Evolutionary conservation across 108 stramenopile genomes (phyloP).

Genomic region (Fragilariopsis cylindrus): DNA sequence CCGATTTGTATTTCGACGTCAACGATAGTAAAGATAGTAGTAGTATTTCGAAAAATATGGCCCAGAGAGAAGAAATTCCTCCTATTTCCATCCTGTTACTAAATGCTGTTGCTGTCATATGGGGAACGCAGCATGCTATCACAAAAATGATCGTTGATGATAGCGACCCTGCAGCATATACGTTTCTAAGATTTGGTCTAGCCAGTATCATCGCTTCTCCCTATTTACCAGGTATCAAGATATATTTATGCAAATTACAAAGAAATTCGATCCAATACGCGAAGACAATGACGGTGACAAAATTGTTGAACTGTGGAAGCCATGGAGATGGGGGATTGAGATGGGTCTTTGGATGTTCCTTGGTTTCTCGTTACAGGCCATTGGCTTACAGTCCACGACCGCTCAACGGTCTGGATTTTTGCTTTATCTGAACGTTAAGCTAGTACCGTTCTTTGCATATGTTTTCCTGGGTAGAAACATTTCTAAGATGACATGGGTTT

Average conservation of each 20-base stretch:
- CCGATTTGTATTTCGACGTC: background rate
- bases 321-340: slow-evolving; percentile 74
- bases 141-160: slow-evolving; percentile 74
- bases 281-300: background rate
- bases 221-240: slow-evolving; percentile 47
- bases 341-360: slow-evolving; percentile 88
- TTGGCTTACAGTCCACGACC: slow-evolving; percentile 80
- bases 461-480: slow-evolving; percentile 62
- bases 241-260: background rate
- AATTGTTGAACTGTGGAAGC: background rate
- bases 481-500: slow-evolving; percentile 62
- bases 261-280: background rate
- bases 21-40: background rate
- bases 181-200: slow-evolving; percentile 69
- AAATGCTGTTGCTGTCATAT: slow-evolving; percentile 74
- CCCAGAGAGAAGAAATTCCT: slow-evolving; percentile 11
- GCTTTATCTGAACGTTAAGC: slow-evolving; percentile 87
- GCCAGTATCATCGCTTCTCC: slow-evolving; percentile 66
- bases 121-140: slow-evolving; percentile 88
- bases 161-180: slow-evolving; percentile 56
- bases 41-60: background rate
- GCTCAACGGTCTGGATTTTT: slow-evolving; percentile 86
- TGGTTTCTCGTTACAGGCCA: slow-evolving; percentile 85
- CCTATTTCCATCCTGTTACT: slow-evolving; percentile 61
- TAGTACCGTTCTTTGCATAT: slow-evolving; percentile 81